These are phyloP conservation scores for Prunus campanulata DNA, from an alignment of 306 rosid species.

Conservation along the genomic window DNA sequence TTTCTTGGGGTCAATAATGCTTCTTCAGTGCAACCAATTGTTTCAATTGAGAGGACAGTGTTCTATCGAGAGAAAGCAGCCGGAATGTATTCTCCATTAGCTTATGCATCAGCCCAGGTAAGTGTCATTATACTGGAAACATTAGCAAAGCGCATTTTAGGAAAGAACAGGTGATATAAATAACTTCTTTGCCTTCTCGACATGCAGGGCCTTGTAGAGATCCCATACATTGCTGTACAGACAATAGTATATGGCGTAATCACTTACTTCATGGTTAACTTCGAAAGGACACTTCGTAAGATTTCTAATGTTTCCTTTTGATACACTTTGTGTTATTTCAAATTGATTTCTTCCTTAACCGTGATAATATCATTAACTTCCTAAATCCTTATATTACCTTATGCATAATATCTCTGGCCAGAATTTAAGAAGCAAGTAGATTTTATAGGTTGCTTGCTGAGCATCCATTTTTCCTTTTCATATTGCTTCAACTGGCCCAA, in stretches of 20 bases:
- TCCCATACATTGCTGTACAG: conserved; percentile 77
- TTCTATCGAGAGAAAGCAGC: conserved; percentile 89
- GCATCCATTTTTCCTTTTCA: too few species aligned
- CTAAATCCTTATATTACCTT: too few species aligned
- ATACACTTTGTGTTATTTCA: neutral
- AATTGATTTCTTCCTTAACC: neutral
- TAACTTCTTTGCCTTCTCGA: conserved; percentile 12
- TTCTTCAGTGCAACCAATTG: conserved; percentile 86
- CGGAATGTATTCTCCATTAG: conserved; percentile 85
- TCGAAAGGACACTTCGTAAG: conserved; percentile 63
- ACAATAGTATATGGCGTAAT: conserved; percentile 64
- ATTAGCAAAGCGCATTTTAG: conserved; percentile 4
- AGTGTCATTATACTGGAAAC: conserved; percentile 3
- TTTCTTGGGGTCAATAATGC: conserved; percentile 85
- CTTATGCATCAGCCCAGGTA: conserved; percentile 89
- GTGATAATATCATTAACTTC: too few species aligned
- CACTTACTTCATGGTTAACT: conserved; percentile 77
- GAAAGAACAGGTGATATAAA: neutral
- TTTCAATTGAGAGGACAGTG: conserved; percentile 92
- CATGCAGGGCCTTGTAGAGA: conserved; percentile 80
- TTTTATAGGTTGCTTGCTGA: too few species aligned
- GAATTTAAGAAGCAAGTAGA: too few species aligned
- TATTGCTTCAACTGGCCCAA: too few species aligned
- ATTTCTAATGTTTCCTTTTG: conserved; percentile 5
- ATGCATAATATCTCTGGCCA: too few species aligned